A percentile compares a stretch with the other conserved stretches of the same genome.
These are phyloP conservation scores for Psophocarpus tetragonolobus DNA, from an alignment of 306 rosid species.

Conservation along the genomic window DNA sequence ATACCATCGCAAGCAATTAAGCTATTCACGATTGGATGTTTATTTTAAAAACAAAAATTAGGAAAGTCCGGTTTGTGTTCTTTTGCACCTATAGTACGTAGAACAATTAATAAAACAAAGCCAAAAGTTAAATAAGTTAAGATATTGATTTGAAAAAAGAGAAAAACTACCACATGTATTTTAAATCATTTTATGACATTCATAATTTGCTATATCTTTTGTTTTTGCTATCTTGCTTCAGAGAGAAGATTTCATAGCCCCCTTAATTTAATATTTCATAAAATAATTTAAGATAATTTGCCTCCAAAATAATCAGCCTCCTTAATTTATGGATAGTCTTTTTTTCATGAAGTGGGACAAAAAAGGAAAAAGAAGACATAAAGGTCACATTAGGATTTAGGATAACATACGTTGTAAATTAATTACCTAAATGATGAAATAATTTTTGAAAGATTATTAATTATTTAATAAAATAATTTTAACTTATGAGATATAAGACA, in stretches of 20 bases:
- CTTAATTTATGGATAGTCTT: not conserved
- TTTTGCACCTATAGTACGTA: not conserved
- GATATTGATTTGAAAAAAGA: not conserved
- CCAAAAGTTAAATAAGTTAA: not conserved
- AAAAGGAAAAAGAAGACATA: no score
- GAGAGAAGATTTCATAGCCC: not conserved
- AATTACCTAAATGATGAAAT: not conserved
- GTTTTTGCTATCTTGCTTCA: not conserved
- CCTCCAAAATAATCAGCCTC: no score
- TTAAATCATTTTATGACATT: not conserved
- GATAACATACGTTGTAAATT: not conserved
- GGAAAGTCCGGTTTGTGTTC: not conserved
- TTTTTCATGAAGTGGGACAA: not conserved
- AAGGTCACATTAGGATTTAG: not conserved
- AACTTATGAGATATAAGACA: not conserved
- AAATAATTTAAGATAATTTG: no score
- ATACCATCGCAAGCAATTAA: conserved; percentile 16
- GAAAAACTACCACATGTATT: not conserved
- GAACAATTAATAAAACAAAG: not conserved
- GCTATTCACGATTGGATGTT: conserved; percentile 16
- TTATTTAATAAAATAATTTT: not conserved
- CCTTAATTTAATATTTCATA: no score
- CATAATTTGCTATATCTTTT: not conserved
- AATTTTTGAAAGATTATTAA: not conserved
- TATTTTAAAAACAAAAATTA: not conserved